Evolutionary conservation across 2,329 filamentous ascomycete genomes (phyloP).

Genomic region (Colletotrichum euphorbiae): DNA sequence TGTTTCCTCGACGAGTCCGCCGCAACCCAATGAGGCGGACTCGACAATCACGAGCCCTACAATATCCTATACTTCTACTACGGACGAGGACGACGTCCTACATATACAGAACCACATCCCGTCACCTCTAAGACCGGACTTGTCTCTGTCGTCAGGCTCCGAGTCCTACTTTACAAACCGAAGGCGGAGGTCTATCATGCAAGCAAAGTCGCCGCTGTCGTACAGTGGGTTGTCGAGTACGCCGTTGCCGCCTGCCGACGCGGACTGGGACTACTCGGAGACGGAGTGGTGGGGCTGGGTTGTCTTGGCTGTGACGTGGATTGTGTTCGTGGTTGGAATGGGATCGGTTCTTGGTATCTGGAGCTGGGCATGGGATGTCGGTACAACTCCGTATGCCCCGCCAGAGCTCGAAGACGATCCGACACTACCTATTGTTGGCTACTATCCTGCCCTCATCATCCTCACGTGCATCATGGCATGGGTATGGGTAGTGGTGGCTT

Average conservation of each 20-base stretch:
- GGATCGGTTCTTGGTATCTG: slow-evolving; percentile 94
- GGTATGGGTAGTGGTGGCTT: slow-evolving; percentile 98
- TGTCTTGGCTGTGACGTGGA: slow-evolving; percentile 89
- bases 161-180: slow-evolving; percentile 71
- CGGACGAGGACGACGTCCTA: slow-evolving; percentile 84
- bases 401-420: slow-evolving; percentile 95
- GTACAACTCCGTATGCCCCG: slow-evolving; percentile 93
- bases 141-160: slow-evolving; percentile 66
- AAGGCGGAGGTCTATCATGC: slow-evolving; percentile 61
- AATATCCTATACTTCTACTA: slow-evolving; percentile 74
- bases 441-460: slow-evolving; percentile 95
- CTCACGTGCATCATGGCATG: slow-evolving; percentile 96
- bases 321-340: slow-evolving; percentile 97
- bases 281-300: slow-evolving; percentile 99
- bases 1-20: slow-evolving; percentile 42
- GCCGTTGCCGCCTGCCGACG: slow-evolving; percentile 59
- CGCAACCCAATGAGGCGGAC: slow-evolving; percentile 32
- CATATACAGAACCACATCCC: slow-evolving; percentile 67
- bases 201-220: slow-evolving; percentile 71
- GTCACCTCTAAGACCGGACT: slow-evolving; percentile 55
- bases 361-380: slow-evolving; percentile 99
- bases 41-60: slow-evolving; percentile 61
- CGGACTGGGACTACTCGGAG: slow-evolving; percentile 89
- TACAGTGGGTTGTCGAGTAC: slow-evolving; percentile 64
- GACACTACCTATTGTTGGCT: slow-evolving; percentile 94